Conservation (phyloP, 495 filamentous ascomycete genomes). For the Xylaria telfairii region DNA sequence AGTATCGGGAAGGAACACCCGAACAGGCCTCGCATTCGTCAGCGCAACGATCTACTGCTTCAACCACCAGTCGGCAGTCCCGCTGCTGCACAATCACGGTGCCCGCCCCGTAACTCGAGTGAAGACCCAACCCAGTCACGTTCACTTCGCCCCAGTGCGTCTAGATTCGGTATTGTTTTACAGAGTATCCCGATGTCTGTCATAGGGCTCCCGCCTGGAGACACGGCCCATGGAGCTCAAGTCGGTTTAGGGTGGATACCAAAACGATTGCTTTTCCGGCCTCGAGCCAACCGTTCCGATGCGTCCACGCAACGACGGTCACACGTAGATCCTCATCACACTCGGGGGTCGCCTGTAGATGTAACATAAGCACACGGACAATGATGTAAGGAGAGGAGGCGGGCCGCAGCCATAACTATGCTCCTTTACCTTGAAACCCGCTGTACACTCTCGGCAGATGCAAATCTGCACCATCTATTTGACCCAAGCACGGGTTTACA, state of each 20-base stretch:
- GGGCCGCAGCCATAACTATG: not conserved
- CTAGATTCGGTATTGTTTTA: slow-evolving; percentile 48
- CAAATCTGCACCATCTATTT: not conserved
- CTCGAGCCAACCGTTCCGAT: slow-evolving; percentile 24
- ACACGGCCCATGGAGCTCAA: slow-evolving; percentile 44
- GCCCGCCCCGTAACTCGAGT: slow-evolving; percentile 45
- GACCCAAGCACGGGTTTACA: not conserved
- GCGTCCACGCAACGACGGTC: slow-evolving; percentile 28
- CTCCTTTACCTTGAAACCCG: not conserved
- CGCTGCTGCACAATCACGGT: slow-evolving; percentile 51
- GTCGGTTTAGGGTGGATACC: slow-evolving; percentile 42
- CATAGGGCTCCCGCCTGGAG: slow-evolving; percentile 44
- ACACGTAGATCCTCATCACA: not conserved
- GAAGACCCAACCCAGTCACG: slow-evolving; percentile 44
- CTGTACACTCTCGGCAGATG: not conserved
- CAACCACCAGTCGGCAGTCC: slow-evolving; percentile 45
- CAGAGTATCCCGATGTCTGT: slow-evolving; percentile 45
- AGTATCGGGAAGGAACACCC: slow-evolving; percentile 50
- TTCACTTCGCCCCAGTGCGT: slow-evolving; percentile 43
- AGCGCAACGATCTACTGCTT: slow-evolving; percentile 46
- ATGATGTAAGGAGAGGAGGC: not conserved
- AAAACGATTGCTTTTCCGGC: slow-evolving; percentile 25
- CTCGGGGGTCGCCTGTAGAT: not conserved
- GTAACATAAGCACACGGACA: not conserved
- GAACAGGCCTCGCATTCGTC: slow-evolving; percentile 46